Conservation (phyloP, 129 eudicot genomes). For the Cynara cardunculus region DNA sequence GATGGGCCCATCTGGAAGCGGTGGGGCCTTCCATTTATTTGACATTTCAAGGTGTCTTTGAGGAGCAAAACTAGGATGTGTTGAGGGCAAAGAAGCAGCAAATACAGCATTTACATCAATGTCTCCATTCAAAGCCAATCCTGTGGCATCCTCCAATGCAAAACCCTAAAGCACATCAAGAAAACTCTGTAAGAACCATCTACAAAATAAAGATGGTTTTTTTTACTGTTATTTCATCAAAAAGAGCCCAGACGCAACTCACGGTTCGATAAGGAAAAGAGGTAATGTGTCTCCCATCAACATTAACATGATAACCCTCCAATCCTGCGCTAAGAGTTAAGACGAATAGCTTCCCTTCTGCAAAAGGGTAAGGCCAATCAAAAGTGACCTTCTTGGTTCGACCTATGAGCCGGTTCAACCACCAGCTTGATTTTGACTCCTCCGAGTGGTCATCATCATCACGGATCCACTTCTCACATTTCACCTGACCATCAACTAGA, state of each 20-base stretch:
- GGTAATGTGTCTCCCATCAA: constrained; percentile 81
- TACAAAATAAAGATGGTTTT: background rate
- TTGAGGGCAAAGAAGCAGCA: constrained; percentile 87
- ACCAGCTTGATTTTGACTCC: constrained; percentile 78
- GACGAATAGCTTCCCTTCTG: constrained; percentile 72
- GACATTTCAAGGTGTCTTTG: constrained; percentile 72
- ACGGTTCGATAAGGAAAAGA: constrained; percentile 89
- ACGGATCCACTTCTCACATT: constrained; percentile 90
- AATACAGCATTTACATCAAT: constrained; percentile 58
- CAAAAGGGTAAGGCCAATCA: constrained; percentile 91
- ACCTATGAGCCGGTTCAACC: constrained; percentile 76
- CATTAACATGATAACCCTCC: constrained; percentile 84
- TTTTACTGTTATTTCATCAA: background rate
- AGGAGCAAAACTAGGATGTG: constrained; percentile 88
- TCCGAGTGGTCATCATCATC: constrained; percentile 62
- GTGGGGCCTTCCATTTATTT: constrained; percentile 68
- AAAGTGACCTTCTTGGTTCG: constrained; percentile 69
- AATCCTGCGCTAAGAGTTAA: constrained; percentile 81
- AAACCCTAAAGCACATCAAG: constrained; percentile 51
- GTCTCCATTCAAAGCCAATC: constrained; percentile 65
- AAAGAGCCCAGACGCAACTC: constrained; percentile 25
- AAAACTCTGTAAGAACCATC: background rate
- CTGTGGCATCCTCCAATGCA: constrained; percentile 90
- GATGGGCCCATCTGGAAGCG: constrained; percentile 55
- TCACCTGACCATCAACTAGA: constrained; percentile 75